phyloP scores from a whole-genome alignment of 2,329 filamentous ascomycete genomes.

The Eurotiales sp. region DNA sequence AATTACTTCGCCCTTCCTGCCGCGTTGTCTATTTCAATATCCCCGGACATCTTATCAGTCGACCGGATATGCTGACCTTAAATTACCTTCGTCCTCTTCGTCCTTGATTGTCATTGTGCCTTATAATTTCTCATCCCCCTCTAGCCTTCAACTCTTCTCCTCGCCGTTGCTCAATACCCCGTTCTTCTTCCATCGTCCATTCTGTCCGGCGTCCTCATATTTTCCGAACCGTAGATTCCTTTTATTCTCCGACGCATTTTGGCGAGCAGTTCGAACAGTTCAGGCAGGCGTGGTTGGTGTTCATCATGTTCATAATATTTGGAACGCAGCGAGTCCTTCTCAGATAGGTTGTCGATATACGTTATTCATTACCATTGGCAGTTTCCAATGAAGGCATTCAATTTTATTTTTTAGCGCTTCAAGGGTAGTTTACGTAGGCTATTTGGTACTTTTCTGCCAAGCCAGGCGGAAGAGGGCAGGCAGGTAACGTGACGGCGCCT shows the following conservation, averaged over 20 bases:
- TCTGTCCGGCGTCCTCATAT: too few species aligned
- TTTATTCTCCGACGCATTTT: neutral
- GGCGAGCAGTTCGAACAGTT: too few species aligned
- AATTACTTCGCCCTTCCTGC: constrained; percentile 2
- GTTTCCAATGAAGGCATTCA: too few species aligned
- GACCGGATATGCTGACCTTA: neutral
- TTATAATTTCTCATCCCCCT: neutral
- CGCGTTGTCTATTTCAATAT: neutral
- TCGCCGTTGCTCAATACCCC: neutral
- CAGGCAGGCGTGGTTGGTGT: too few species aligned
- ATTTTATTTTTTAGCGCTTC: too few species aligned
- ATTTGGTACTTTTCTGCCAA: too few species aligned
- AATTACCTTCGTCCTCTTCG: neutral
- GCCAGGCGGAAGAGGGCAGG: too few species aligned
- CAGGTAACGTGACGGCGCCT: neutral
- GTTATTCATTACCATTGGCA: too few species aligned
- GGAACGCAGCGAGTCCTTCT: too few species aligned
- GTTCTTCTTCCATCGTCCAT: neutral
- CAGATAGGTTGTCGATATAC: neutral
- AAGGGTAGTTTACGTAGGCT: too few species aligned
- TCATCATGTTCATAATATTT: too few species aligned
- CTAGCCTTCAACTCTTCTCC: neutral
- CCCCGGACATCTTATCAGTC: neutral
- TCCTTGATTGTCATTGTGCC: neutral
- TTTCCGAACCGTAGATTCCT: constrained; percentile 3